Base-by-base conservation (phyloP, 768 basidiomycete species). In the Lactarius quietus region DNA sequence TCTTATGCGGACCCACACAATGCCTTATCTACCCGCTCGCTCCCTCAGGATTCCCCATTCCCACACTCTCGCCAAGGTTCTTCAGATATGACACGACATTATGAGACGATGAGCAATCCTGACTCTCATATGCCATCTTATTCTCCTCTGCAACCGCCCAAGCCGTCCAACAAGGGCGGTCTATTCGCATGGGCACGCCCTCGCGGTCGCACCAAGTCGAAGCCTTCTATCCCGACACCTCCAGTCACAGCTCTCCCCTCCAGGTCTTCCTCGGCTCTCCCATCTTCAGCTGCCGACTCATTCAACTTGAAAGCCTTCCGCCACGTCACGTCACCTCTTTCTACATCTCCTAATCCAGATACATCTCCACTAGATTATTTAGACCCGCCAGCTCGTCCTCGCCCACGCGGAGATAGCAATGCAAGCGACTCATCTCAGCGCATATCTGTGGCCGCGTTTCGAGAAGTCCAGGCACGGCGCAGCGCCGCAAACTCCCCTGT, bases 391-490 rank as follows among this genome's bases (percentile, higher is more conserved):
- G 77, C 73, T 6, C 71, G 71, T 8, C 72, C 82, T 23, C 82
- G 87, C 1, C 83, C 85, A 18, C 82, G 89, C 69, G 84, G 80
- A 26, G 77, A 78, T 52, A 88, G 87, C 73, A 70, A 79, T 66
- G 81, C 82, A 20, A 87, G 87, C 3, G 87, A 89, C 45, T 78
- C 84, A 6, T 86, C 86, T 1, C 89, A 90, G 67, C 83, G 89
- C 60, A 92, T 92, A 29, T 88, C 88, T 9, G 86, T 92, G 36
- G 90, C 89, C 3, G 90, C 90, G 3, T 92, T 92, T 72, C 84
- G 88, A 61, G 90, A 92, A 77, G 88, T 83, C 23, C 88, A 90
- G 62, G 87, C 89, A 5, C 78, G 89, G 48, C 80, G 86, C 56
- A 86, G 86, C 68, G 74, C 79, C 31, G 80, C 87, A 15, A 83